Evolutionary conservation across 1,284 basidiomycete species (phyloP).

Genomic region (Ustilago hordei): DNA sequence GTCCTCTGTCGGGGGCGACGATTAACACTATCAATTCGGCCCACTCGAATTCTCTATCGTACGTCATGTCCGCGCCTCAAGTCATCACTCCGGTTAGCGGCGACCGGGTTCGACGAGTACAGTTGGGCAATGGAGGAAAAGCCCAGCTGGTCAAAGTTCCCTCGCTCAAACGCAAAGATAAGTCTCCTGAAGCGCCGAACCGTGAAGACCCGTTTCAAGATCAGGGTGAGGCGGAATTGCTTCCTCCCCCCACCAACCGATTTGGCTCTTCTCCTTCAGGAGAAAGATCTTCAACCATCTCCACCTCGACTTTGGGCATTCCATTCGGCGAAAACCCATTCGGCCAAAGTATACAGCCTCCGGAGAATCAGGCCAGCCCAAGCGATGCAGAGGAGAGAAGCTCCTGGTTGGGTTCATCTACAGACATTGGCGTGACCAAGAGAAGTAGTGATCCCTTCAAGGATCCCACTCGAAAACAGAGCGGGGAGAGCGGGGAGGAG

Average conservation of each 20-base stretch:
- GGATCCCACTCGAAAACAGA: not conserved
- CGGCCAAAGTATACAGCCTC: not conserved
- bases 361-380: slow-evolving; percentile 11
- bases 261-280: not conserved
- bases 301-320: slow-evolving; percentile 43
- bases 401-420: slow-evolving; percentile 15
- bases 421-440: not conserved
- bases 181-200: not conserved
- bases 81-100: slow-evolving; percentile 45
- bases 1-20: slow-evolving; percentile 32
- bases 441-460: slow-evolving; percentile 16
- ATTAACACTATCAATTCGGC: slow-evolving; percentile 40
- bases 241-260: slow-evolving; percentile 13
- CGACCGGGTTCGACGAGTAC: slow-evolving; percentile 38
- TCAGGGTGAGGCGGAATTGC: slow-evolving; percentile 6
- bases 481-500: not conserved
- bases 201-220: slow-evolving; percentile 32
- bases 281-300: slow-evolving; percentile 9
- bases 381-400: slow-evolving; percentile 17
- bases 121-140: slow-evolving; percentile 49
- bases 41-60: slow-evolving; percentile 28
- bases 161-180: slow-evolving; percentile 27
- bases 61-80: slow-evolving; percentile 49
- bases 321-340: slow-evolving; percentile 48
- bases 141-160: slow-evolving; percentile 41